Evolutionary conservation across 2,329 filamentous ascomycete genomes (phyloP), one percentile per base, ranked within the genome.

Genomic region (Microdochium trichocladiopsis): DNA sequence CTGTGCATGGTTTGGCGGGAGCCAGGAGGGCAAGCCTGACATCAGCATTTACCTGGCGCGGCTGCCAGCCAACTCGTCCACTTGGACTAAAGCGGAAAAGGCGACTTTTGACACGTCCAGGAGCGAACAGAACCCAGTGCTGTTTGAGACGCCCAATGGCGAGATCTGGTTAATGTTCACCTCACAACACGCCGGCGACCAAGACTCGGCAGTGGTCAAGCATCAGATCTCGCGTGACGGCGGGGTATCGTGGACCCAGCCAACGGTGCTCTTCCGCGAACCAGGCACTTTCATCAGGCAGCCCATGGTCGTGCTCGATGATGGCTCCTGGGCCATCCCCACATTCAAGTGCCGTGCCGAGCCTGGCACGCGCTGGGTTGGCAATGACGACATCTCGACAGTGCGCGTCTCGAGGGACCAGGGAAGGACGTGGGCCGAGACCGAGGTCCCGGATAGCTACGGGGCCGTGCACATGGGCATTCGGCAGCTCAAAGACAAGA

Each of bases 391-490:
- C 24, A 66, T 72, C 1, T 72, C 72, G 0, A 68, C 65, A 0
- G 54, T 75, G 1, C 62, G 70, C 6, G 67, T 66, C 43, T 69
- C 68, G 2, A 51, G 56, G 2, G 71, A 75, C 21, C 56, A 61
- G 4, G 72, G 73, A 2, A 50, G 60, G 22, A 71, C 68, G 0
- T 75, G 73, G 73, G 51, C 48, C 0, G 72, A 74, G 53, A 69
- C 57, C 2, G 56, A 61, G 16, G 63, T 74, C 0, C 66, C 66
- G 0, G 63, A 69, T 0, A 70, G 69, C 8, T 60, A 62, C 2
- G 73, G 73, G 0, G 60, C 64, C 2, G 72, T 75, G 0, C 72
- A 75, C 53, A 75, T 75, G 72, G 71, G 72, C 36, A 70, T 73
- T 21, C 53, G 59, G 0, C 64, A 62, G 6, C 58, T 59, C 0